phyloP scores from a whole-genome alignment of 2,329 filamentous ascomycete species.

The Eutypella sp. region DNA sequence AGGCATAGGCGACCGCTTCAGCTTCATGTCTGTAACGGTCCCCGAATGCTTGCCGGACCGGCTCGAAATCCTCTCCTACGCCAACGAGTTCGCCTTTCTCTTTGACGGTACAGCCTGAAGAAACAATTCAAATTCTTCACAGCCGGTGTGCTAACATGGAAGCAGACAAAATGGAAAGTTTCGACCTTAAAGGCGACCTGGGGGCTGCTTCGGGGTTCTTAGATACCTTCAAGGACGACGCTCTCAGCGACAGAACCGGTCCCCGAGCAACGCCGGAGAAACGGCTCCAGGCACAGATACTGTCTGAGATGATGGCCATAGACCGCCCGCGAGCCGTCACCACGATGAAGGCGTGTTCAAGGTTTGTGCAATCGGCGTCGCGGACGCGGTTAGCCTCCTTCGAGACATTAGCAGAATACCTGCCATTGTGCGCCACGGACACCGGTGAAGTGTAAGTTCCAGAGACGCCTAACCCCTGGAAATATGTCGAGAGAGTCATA shows the following conservation, averaged over 20 bases:
- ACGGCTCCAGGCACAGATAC: constrained; percentile 18
- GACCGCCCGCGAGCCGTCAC: constrained; percentile 17
- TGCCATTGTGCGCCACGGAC: constrained; percentile 20
- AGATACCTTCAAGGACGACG: constrained; percentile 13
- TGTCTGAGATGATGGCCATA: constrained; percentile 20
- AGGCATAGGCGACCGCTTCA: constrained; percentile 21
- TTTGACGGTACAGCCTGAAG: constrained; percentile 25
- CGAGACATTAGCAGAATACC: constrained; percentile 19
- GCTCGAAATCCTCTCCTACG: constrained; percentile 33
- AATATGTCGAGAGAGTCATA: not conserved
- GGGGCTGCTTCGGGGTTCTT: constrained; percentile 14
- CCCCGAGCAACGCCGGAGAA: constrained; percentile 12
- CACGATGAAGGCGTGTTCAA: constrained; percentile 20
- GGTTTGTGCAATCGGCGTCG: constrained; percentile 13
- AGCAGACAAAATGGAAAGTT: constrained; percentile 13
- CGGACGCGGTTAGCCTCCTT: constrained; percentile 8
- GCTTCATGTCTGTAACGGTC: constrained; percentile 27
- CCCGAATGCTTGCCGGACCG: constrained; percentile 34
- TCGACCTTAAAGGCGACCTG: constrained; percentile 12
- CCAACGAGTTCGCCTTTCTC: constrained; percentile 36
- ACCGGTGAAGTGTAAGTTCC: constrained; percentile 20
- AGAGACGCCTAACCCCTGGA: too few relatives aligned
- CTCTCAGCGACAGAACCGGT: constrained; percentile 9
- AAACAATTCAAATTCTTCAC: not conserved
- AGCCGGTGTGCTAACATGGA: not conserved